A percentile compares a stretch with the other conserved stretches of the same genome.
Conservation (phyloP, 495 filamentous ascomycete genomes). For the Neohortaea acidophila region DNA sequence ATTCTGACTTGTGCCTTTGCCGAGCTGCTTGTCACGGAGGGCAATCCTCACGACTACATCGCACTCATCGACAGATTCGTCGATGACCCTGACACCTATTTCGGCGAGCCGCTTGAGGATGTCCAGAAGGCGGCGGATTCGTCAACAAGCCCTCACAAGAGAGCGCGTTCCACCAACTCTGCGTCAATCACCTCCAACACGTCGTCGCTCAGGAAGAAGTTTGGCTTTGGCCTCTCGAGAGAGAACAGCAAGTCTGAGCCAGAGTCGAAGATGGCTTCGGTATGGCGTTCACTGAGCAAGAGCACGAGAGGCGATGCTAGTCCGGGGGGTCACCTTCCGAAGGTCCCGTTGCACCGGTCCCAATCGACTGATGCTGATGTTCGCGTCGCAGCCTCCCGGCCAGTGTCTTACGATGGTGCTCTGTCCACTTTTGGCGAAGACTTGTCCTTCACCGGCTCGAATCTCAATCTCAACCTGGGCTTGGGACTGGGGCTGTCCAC, state of each 20-base stretch:
- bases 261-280: slow-evolving; percentile 56
- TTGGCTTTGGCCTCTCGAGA: slow-evolving; percentile 62
- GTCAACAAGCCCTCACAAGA: slow-evolving; percentile 34
- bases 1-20: slow-evolving; percentile 82
- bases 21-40: slow-evolving; percentile 66
- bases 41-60: slow-evolving; percentile 67
- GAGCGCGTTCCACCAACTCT: slow-evolving; percentile 33
- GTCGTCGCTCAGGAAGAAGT: slow-evolving; percentile 69
- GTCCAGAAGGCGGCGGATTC: slow-evolving; percentile 24
- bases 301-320: slow-evolving; percentile 39
- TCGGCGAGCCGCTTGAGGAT: slow-evolving; percentile 43
- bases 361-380: slow-evolving; percentile 65
- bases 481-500: too few species aligned
- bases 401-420: slow-evolving; percentile 32
- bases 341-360: slow-evolving; percentile 52
- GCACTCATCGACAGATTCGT: slow-evolving; percentile 82
- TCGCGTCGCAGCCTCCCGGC: slow-evolving; percentile 30
- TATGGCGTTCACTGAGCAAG: slow-evolving; percentile 85
- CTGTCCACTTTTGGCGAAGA: slow-evolving; percentile 30
- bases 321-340: slow-evolving; percentile 43
- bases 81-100: slow-evolving; percentile 78
- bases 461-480: slow-evolving; percentile 15
- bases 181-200: slow-evolving; percentile 55
- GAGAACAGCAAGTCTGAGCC: slow-evolving; percentile 60
- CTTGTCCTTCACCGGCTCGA: neutral